Evolutionary conservation across 1,284 basidiomycete species (phyloP).

Genomic region (Ustilago esculenta): DNA sequence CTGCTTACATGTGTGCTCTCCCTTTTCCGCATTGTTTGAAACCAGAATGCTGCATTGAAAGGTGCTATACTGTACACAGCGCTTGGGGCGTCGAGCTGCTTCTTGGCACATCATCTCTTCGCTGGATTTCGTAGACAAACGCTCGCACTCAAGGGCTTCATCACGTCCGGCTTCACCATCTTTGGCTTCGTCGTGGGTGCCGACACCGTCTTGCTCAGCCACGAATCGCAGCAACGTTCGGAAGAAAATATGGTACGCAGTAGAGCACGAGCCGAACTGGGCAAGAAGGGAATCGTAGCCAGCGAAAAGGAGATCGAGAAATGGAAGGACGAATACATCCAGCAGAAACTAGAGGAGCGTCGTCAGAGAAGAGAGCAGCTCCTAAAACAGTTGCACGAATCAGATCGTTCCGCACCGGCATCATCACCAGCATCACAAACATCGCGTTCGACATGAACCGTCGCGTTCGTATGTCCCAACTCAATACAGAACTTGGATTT

Average conservation of each 20-base stretch:
- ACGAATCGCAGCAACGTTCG: constrained; percentile 53
- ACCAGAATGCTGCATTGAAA: constrained; percentile 55
- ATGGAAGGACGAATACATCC: constrained; percentile 56
- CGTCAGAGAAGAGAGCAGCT: constrained; percentile 24
- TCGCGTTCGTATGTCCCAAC: too few species aligned
- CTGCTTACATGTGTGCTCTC: too few species aligned
- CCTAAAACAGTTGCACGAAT: constrained; percentile 13
- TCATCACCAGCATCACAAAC: background rate
- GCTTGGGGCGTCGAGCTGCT: constrained; percentile 47
- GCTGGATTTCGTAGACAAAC: constrained; percentile 56
- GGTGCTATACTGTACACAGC: constrained; percentile 51
- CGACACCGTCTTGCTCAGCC: constrained; percentile 55
- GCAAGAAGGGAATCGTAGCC: constrained; percentile 55
- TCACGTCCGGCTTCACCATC: constrained; percentile 55
- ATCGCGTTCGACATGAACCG: background rate
- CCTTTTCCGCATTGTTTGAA: too few species aligned
- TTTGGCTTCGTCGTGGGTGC: constrained; percentile 62
- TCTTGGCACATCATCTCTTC: constrained; percentile 58
- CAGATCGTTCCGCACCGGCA: background rate
- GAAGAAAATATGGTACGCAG: constrained; percentile 57
- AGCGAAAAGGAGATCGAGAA: constrained; percentile 59
- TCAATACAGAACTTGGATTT: too few species aligned
- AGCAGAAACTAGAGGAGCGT: constrained; percentile 44
- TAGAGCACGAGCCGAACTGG: constrained; percentile 52
- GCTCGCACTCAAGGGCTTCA: constrained; percentile 59